phyloP scores from a whole-genome alignment of 164 flowering plant genomes.

The Sextonia rubra region DNA sequence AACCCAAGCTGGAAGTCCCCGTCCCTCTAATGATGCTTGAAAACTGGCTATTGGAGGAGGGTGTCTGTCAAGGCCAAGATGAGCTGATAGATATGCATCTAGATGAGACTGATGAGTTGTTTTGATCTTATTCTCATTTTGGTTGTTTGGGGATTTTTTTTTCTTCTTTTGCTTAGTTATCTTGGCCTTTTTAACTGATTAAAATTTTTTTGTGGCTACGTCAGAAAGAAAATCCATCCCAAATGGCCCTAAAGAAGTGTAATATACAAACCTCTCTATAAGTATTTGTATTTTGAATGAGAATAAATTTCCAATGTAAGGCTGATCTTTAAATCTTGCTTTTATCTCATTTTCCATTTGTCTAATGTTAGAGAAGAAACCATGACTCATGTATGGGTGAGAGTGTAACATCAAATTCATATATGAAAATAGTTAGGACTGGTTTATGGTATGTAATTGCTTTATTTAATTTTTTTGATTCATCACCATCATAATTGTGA shows the following conservation, averaged over 20 bases:
- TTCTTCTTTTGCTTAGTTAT: not conserved
- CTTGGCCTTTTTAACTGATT: slow-evolving; percentile 12
- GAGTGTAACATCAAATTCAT: too few species aligned
- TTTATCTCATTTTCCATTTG: not conserved
- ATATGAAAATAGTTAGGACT: too few species aligned
- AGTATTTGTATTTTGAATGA: slow-evolving; percentile 7
- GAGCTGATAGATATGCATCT: slow-evolving; percentile 28
- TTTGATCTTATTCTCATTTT: slow-evolving; percentile 20
- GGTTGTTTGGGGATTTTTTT: not conserved
- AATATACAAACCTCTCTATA: slow-evolving; percentile 15
- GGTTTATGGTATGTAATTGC: too few species aligned
- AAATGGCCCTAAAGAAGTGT: slow-evolving; percentile 18
- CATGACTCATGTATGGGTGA: too few species aligned
- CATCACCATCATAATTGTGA: too few species aligned
- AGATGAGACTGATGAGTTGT: slow-evolving; percentile 31
- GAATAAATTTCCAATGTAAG: slow-evolving; percentile 6
- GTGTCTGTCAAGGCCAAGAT: slow-evolving; percentile 22
- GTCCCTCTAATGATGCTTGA: slow-evolving; percentile 52
- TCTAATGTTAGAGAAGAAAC: too few species aligned
- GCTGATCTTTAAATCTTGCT: not conserved
- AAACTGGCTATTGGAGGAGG: slow-evolving; percentile 74
- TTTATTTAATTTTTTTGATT: too few species aligned
- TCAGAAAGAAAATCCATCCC: not conserved
- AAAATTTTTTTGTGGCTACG: not conserved
- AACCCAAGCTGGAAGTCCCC: slow-evolving; percentile 25